Conservation (phyloP, 805 yeast genomes). For the Schwanniomyces sp. region DNA sequence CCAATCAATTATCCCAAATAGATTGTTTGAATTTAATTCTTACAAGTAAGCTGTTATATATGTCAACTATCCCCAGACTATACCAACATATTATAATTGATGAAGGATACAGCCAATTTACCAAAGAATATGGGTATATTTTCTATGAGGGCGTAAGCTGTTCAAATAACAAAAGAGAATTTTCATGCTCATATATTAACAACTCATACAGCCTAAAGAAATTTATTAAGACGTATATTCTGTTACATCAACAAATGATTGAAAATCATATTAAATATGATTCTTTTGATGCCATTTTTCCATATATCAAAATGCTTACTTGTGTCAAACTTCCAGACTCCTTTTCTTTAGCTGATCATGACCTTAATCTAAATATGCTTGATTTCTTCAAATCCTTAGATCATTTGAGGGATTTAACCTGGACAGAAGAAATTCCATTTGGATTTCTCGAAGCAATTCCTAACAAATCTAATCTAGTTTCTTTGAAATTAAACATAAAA, state of each 20-base stretch:
- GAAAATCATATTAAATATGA: slow-evolving; percentile 1
- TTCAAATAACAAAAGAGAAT: neutral
- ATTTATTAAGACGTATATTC: slow-evolving; percentile 21
- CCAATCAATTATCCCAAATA: slow-evolving; percentile 36
- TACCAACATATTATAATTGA: slow-evolving; percentile 41
- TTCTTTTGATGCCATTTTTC: slow-evolving; percentile 2
- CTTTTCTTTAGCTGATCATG: slow-evolving; percentile 33
- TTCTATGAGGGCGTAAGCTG: slow-evolving; percentile 4
- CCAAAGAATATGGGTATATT: slow-evolving; percentile 19
- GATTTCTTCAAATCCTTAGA: slow-evolving; percentile 23
- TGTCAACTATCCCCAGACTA: slow-evolving; percentile 30
- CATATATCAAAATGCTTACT: slow-evolving; percentile 23
- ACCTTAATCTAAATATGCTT: slow-evolving; percentile 22
- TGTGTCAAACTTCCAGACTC: slow-evolving; percentile 44
- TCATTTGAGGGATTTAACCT: slow-evolving; percentile 28
- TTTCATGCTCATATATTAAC: slow-evolving; percentile 31
- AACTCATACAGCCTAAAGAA: slow-evolving; percentile 39
- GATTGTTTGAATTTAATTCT: slow-evolving; percentile 34
- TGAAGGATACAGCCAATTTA: slow-evolving; percentile 34
- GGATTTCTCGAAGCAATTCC: slow-evolving; percentile 31
- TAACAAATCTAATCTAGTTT: slow-evolving; percentile 19
- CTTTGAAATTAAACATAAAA: slow-evolving; percentile 30
- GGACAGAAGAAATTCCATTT: slow-evolving; percentile 27
- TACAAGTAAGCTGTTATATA: slow-evolving; percentile 27
- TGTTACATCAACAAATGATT: slow-evolving; percentile 3